Evolutionary conservation across 805 yeast species (phyloP).

Genomic region (Spathaspora hagerdaliae): DNA sequence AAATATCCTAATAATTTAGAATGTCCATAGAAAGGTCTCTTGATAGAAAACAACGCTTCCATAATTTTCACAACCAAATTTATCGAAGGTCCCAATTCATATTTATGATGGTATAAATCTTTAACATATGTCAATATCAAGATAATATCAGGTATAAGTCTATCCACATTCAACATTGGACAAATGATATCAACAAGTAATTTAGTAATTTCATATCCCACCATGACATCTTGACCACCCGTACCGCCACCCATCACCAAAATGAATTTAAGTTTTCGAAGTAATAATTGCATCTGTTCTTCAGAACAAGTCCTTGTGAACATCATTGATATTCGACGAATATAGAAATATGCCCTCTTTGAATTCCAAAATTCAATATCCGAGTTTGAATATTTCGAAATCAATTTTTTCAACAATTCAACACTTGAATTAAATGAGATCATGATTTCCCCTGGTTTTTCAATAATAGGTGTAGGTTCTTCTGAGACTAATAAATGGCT

Average conservation of each 20-base stretch:
- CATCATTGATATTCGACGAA: conserved; percentile 25
- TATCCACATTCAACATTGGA: conserved; percentile 13
- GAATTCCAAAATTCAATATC: conserved; percentile 29
- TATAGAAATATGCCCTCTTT: conserved; percentile 31
- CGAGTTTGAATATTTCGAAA: conserved; percentile 16
- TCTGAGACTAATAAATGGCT: neutral
- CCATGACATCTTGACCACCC: neutral
- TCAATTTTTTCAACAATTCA: conserved; percentile 20
- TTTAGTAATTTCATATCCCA: conserved; percentile 13
- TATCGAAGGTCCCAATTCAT: neutral
- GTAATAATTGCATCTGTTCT: conserved; percentile 16
- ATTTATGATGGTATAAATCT: neutral
- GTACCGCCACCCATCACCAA: conserved; percentile 10
- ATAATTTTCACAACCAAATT: conserved; percentile 2
- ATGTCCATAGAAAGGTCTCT: neutral
- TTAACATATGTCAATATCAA: neutral
- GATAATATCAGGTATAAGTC: neutral
- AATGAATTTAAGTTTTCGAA: conserved; percentile 38
- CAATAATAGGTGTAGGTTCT: neutral
- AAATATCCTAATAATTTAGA: neutral
- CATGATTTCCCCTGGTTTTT: conserved; percentile 9
- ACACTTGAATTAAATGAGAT: conserved; percentile 23
- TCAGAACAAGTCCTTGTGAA: conserved; percentile 15
- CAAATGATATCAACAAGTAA: conserved; percentile 16
- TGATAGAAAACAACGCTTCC: neutral